Base-by-base conservation (phyloP, 805 yeast genomes). In the Yamadazyma nakazawae region DNA sequence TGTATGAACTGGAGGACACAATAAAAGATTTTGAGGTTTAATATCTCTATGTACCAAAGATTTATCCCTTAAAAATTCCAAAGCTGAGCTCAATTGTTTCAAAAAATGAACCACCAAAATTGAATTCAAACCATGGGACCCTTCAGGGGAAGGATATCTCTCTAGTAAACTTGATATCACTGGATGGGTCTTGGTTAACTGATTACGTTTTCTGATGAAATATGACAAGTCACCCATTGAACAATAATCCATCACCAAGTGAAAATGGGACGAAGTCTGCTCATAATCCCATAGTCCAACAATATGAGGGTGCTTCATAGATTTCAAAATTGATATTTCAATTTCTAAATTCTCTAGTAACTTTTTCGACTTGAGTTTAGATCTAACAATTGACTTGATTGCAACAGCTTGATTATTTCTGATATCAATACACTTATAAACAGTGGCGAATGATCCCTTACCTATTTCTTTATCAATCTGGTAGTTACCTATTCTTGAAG, bases 201-300 rank as follows among this genome's bases (percentile, higher is more conserved):
- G 89, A 54, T 79, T 79, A 58, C 91, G 76, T 60, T 81, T 83
- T 58, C 87, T 80, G 46, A 94, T 91, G 56, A 94, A 85, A 59
- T 83, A 88, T 0, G 96, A 87, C 51, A 94, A 75, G 67, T 94
- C 99, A 12, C 99, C 99, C 61, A 94, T 72, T 1, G 97, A 83
- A 63, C 99, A 94, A 69, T 89, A 94, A 64, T 94, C 98, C 97
- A 94, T 94, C 14, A 92, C 83, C 52, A 94, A 71, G 62, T 89
- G 92, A 70, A 90, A 88, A 64, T 91, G 88, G 10, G 81, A 63
- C 9, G 81, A 66, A 1, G 96, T 85, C 60, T 88, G 85, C 49
- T 82, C 81, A 60, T 89, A 90, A 60, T 92, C 98, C 49, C 88
- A 67, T 40, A 94, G 71, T 14, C 84, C 84, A 10, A 94, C 99